A percentile compares a stretch with the other conserved stretches of the same genome.
phyloP scores from a whole-genome alignment of 441 rosid species.

The Cnidoscolus chayamansa region DNA sequence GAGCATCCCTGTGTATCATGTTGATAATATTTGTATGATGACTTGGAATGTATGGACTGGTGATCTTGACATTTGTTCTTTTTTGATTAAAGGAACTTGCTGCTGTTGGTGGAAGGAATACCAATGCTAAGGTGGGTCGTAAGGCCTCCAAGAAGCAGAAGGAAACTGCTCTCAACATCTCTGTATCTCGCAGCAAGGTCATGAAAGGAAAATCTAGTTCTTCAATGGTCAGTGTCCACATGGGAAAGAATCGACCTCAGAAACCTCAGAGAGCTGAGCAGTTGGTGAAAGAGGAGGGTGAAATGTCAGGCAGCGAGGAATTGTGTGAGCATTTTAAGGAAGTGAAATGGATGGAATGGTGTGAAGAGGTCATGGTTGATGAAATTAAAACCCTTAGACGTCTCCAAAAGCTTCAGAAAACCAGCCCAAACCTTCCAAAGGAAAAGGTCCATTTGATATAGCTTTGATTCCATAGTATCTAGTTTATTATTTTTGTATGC shows the following conservation, averaged over 20 bases:
- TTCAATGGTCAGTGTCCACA: conserved; percentile 34
- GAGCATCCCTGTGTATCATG: not conserved
- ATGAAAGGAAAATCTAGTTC: conserved; percentile 54
- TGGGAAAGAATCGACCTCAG: conserved; percentile 49
- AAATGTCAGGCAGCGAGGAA: conserved; percentile 95
- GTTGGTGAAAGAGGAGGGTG: conserved; percentile 93
- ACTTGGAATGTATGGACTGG: not conserved
- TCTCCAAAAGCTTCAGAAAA: conserved; percentile 81
- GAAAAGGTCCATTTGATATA: conserved; percentile 51
- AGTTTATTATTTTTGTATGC: not conserved
- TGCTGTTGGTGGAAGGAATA: conserved; percentile 66
- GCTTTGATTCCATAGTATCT: conserved; percentile 1
- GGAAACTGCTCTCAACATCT: conserved; percentile 41
- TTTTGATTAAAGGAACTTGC: conserved; percentile 60
- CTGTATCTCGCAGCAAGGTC: conserved; percentile 44
- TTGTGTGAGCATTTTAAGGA: conserved; percentile 93
- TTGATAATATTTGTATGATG: not conserved
- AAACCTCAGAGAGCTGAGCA: conserved; percentile 65
- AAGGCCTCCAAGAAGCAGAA: conserved; percentile 68
- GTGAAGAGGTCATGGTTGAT: conserved; percentile 82
- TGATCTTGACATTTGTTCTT: not conserved
- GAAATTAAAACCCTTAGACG: conserved; percentile 82
- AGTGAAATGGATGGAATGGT: conserved; percentile 99
- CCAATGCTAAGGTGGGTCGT: conserved; percentile 59
- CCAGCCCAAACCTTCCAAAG: conserved; percentile 94